phyloP scores from a whole-genome alignment of 2,329 filamentous ascomycete genomes.

The Diaporthe caulivora region DNA sequence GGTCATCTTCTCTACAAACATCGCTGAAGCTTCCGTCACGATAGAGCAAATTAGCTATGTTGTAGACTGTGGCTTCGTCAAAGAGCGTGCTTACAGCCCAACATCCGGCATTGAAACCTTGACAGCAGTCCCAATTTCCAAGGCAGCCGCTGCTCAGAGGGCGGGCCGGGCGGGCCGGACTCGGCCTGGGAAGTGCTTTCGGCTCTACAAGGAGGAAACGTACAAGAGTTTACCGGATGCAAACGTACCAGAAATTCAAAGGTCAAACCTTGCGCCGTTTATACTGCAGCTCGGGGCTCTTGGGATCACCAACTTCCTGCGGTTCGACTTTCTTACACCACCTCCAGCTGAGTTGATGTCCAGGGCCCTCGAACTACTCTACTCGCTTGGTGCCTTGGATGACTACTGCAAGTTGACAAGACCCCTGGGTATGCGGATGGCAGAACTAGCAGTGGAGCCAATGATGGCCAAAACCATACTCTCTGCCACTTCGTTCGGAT shows the following conservation, averaged over 20 bases:
- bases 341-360: slow-evolving; percentile 88
- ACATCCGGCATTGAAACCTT: slow-evolving; percentile 88
- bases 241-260: slow-evolving; percentile 90
- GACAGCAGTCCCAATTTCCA: slow-evolving; percentile 84
- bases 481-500: slow-evolving; percentile 79
- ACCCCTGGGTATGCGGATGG: slow-evolving; percentile 91
- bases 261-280: slow-evolving; percentile 89
- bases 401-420: slow-evolving; percentile 90
- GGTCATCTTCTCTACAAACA: slow-evolving; percentile 94
- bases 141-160: slow-evolving; percentile 92
- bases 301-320: slow-evolving; percentile 92
- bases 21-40: slow-evolving; percentile 95
- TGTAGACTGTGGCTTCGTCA: slow-evolving; percentile 91
- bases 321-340: slow-evolving; percentile 89
- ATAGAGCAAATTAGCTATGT: slow-evolving; percentile 94
- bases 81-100: slow-evolving; percentile 88
- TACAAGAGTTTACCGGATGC: slow-evolving; percentile 76
- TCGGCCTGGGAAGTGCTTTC: slow-evolving; percentile 91
- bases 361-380: slow-evolving; percentile 89
- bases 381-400: slow-evolving; percentile 87
- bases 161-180: slow-evolving; percentile 92
- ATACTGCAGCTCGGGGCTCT: slow-evolving; percentile 94
- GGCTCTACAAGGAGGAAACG: slow-evolving; percentile 85
- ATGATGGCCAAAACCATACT: slow-evolving; percentile 95
- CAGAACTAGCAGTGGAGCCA: slow-evolving; percentile 89